Evolutionary conservation across 116 monocot genomes (phyloP), one percentile per base, ranked within the genome.

Genomic region (Papilionanthe hybrid): DNA sequence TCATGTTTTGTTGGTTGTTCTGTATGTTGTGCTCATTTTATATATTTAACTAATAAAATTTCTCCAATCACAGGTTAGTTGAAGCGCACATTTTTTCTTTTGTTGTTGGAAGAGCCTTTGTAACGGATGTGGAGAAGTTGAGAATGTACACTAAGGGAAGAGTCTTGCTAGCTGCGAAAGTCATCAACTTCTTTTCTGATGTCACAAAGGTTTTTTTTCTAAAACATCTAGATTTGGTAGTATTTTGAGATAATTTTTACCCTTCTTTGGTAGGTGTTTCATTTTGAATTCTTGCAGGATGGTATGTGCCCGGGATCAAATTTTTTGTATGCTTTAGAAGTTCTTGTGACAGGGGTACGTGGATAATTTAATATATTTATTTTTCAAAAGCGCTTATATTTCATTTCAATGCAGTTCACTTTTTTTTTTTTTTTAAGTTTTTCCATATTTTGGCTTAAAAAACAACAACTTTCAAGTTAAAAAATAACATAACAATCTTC

Each of bases 51-150:
- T 44, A 43, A 43, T 30, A 7, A 41, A 69, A 69, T 79, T 67
- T 4, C 43, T 45, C 69, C 25, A 48, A 28, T 73, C 72, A 23
- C 93, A 99, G 99, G 86, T 95, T 93, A 90, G 93, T 99, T 65
- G 99, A 99, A 87, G 90, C 88, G 73, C 99, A 99, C 75, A 87
- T 99, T 85, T 99, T 99, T 88, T 91, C 95, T 89, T 99, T 99
- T 90, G 99, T 99, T 86, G 88, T 99, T 87, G 99, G 99, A 83
- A 91, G 99, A 84, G 99, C 99, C 75, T 99, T 99, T 89, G 91
- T 94, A 50, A 93, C 91, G 37, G 99, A 99, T 86, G 85, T 95
- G 82, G 94, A 95, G 80, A 99, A 99, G 84, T 84, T 99, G 82
- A 94, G 91, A 75, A 88, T 91, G 72, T 80, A 90, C 83, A 85